These are phyloP conservation scores for Thalassiosira livingstoniorum DNA, from an alignment of 352 stramenopile species.

Conservation along the genomic window DNA sequence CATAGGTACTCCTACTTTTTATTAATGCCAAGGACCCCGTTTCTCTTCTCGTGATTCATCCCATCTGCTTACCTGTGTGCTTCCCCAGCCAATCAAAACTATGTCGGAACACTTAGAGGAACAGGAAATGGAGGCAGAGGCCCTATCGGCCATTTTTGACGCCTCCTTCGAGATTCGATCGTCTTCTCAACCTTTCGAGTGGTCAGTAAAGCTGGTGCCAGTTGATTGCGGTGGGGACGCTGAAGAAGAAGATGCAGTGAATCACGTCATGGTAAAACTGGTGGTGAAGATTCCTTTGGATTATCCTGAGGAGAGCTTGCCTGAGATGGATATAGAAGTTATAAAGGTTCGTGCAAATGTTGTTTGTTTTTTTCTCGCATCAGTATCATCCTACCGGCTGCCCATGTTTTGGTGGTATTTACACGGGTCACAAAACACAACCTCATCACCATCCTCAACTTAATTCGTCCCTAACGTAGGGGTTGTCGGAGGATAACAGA, in stretches of 20 bases:
- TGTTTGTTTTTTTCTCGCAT: too few species aligned
- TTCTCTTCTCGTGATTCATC: too few species aligned
- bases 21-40: too few species aligned
- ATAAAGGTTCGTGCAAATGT: too few species aligned
- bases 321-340: slow-evolving; percentile 76
- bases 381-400: too few species aligned
- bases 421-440: too few species aligned
- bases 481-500: slow-evolving; percentile 68
- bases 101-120: slow-evolving; percentile 83
- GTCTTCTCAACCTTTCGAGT: slow-evolving; percentile 62
- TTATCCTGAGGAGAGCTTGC: slow-evolving; percentile 72
- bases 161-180: slow-evolving; percentile 69
- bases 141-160: slow-evolving; percentile 82
- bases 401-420: too few species aligned
- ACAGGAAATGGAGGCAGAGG: slow-evolving; percentile 85
- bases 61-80: too few species aligned
- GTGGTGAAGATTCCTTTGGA: slow-evolving; percentile 66
- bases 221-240: slow-evolving; percentile 66
- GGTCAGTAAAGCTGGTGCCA: slow-evolving; percentile 73
- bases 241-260: slow-evolving; percentile 62
- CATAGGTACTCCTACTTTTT: too few species aligned
- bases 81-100: slow-evolving; percentile 8
- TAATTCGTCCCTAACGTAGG: slow-evolving; percentile 24
- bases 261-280: slow-evolving; percentile 81
- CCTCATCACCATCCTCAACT: too few species aligned